These are phyloP conservation scores for Helotiales sp. DNA, from an alignment of 2,329 filamentous ascomycete genomes.

Conservation along the genomic window DNA sequence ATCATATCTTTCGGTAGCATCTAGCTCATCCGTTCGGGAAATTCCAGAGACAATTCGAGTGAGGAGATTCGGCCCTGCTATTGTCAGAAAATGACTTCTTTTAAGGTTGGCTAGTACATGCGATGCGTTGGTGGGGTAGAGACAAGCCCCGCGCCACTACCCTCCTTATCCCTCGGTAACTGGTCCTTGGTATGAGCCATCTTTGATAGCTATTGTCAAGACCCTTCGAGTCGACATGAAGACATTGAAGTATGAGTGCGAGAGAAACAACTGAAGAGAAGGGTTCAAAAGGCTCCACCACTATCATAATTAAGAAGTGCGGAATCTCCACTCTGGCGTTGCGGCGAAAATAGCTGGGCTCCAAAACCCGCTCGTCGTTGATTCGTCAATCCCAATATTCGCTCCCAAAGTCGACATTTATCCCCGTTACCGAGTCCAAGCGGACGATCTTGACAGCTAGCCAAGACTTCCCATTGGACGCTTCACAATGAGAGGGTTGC, in stretches of 20 bases:
- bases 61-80: constrained; percentile 18
- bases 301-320: neutral
- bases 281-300: neutral
- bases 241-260: neutral
- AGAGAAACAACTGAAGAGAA: neutral
- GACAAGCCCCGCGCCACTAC: constrained; percentile 15
- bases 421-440: constrained; percentile 8
- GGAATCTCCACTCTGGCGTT: neutral
- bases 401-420: constrained; percentile 1
- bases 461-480: constrained; percentile 3
- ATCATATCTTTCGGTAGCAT: constrained; percentile 43
- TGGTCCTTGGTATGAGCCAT: constrained; percentile 4
- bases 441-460: neutral
- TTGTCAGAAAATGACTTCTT: neutral
- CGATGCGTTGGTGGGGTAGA: constrained; percentile 8
- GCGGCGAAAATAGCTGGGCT: neutral
- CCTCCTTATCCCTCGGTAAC: constrained; percentile 1
- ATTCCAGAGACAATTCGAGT: constrained; percentile 27
- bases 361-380: neutral
- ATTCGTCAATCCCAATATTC: constrained; percentile 6
- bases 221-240: neutral
- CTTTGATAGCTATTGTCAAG: neutral
- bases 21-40: constrained; percentile 38
- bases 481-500: neutral
- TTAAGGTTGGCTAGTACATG: constrained; percentile 3